These are phyloP conservation scores for Allium sativum DNA, from an alignment of 106 monocot genomes.

Conservation along the genomic window DNA sequence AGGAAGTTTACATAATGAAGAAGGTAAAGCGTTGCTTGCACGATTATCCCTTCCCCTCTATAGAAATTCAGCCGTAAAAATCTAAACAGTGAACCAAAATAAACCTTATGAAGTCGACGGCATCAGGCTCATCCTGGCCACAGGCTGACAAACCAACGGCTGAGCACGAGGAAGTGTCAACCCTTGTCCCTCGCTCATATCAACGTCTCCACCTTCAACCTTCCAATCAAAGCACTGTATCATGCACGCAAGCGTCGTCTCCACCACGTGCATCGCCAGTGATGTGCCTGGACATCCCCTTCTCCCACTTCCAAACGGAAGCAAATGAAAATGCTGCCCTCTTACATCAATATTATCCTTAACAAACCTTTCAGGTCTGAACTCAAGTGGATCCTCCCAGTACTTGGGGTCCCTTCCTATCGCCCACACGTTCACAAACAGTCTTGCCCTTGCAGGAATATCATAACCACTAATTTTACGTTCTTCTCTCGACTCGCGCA, in stretches of 20 bases:
- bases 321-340: constrained; percentile 27
- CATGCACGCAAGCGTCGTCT: constrained; percentile 22
- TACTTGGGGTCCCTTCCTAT: constrained; percentile 21
- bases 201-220: constrained; percentile 2
- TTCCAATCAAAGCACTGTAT: constrained; percentile 51
- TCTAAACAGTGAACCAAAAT: background rate
- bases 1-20: no score
- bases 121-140: background rate
- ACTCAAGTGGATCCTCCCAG: constrained; percentile 24
- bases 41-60: no score
- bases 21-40: no score
- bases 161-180: constrained; percentile 19
- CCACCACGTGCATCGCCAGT: constrained; percentile 19
- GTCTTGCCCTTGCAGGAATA: constrained; percentile 9
- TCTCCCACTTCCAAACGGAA: constrained; percentile 46
- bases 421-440: constrained; percentile 30
- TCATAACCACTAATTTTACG: constrained; percentile 6
- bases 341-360: constrained; percentile 9
- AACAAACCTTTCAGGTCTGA: constrained; percentile 27
- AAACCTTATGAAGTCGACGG: background rate
- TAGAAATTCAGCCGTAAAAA: no score
- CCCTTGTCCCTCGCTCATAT: constrained; percentile 28
- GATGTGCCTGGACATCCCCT: constrained; percentile 32
- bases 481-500: constrained; percentile 8
- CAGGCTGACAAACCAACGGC: constrained; percentile 2